Percentiles rank a stretch among this genome's conserved stretches.
Conservation (phyloP, 768 basidiomycete genomes). For the Holtermannia corniformis region DNA sequence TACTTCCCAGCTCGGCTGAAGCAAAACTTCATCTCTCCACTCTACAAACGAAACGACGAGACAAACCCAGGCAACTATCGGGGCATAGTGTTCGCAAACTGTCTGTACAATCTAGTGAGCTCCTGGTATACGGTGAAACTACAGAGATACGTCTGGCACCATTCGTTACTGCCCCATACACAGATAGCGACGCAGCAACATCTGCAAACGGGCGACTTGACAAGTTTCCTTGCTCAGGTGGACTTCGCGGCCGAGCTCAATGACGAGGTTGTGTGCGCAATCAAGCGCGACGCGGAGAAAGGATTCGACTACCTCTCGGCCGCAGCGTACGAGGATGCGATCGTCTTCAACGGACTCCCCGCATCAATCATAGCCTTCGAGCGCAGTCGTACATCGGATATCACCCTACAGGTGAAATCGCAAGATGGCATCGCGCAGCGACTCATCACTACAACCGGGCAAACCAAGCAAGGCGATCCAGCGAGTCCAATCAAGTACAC, state of each 20-base stretch:
- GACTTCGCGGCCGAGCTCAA: neutral
- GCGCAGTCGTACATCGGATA: neutral
- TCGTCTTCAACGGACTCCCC: slow-evolving; percentile 6
- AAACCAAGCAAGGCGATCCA: slow-evolving; percentile 12
- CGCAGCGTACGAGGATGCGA: slow-evolving; percentile 3
- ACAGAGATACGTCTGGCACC: slow-evolving; percentile 4
- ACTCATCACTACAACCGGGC: slow-evolving; percentile 4
- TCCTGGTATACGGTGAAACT: neutral
- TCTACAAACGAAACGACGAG: slow-evolving; percentile 4
- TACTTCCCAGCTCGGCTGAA: slow-evolving; percentile 10
- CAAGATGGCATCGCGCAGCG: slow-evolving; percentile 8
- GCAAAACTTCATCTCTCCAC: slow-evolving; percentile 6
- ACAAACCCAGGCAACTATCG: slow-evolving; percentile 9
- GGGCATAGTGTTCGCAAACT: slow-evolving; percentile 7
- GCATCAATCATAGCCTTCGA: slow-evolving; percentile 1
- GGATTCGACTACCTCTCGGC: slow-evolving; percentile 10
- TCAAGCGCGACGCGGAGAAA: slow-evolving; percentile 12
- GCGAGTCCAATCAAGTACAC: slow-evolving; percentile 13
- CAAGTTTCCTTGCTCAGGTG: slow-evolving; percentile 1
- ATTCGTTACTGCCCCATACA: slow-evolving; percentile 1
- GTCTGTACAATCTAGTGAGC: slow-evolving; percentile 1
- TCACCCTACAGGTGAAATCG: slow-evolving; percentile 7
- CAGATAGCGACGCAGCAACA: slow-evolving; percentile 13
- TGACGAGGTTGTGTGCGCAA: neutral
- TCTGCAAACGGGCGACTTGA: slow-evolving; percentile 6